These are phyloP conservation scores for Tetradesmus obliquus DNA, from an alignment of 139 green algal genomes.

Conservation along the genomic window DNA sequence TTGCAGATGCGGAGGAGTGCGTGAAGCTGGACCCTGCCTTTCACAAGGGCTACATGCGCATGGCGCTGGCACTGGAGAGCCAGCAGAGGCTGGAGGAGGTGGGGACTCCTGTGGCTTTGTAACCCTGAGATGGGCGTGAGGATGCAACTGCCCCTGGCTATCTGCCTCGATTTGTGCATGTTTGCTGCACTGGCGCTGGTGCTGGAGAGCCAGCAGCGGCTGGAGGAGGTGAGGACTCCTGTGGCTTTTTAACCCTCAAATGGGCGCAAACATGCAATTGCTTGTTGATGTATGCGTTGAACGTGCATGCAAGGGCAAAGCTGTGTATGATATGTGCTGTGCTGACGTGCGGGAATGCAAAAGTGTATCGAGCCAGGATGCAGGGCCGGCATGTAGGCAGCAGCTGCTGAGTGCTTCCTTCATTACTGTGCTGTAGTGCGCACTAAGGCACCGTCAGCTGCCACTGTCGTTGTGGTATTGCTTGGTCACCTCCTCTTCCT, in stretches of 20 bases:
- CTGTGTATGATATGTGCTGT: no score
- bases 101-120: neutral
- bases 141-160: neutral
- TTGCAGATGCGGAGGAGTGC: conserved; percentile 84
- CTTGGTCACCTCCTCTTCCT: no score
- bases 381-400: no score
- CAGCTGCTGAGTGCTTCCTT: no score
- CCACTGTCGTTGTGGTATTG: no score
- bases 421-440: no score
- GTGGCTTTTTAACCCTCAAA: neutral
- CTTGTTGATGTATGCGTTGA: neutral
- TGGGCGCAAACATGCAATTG: neutral
- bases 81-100: conserved; percentile 41
- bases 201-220: conserved; percentile 43
- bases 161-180: neutral
- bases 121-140: neutral
- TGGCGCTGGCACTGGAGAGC: conserved; percentile 49
- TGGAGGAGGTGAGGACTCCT: conserved; percentile 29
- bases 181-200: conserved; percentile 13
- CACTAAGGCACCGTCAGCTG: no score
- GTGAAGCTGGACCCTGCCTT: conserved; percentile 85
- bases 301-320: no score
- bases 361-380: no score
- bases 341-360: no score
- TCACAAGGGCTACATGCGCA: conserved; percentile 81